phyloP scores from a whole-genome alignment of 1,284 basidiomycete species.

The Pseudozyma tsukubaensis region DNA sequence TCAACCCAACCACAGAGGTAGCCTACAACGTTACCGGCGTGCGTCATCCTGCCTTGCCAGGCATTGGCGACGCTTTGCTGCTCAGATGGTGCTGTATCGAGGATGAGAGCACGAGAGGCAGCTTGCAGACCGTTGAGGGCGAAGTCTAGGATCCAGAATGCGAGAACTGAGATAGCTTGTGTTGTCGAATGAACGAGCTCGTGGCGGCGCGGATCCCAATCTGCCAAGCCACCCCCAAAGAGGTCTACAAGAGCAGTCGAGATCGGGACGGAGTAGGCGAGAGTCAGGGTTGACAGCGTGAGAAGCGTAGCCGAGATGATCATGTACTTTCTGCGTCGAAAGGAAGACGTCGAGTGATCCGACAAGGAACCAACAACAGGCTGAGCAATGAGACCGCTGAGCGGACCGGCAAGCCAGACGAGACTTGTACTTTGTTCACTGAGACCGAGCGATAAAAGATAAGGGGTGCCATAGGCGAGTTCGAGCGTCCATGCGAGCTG shows the following conservation, averaged over 20 bases:
- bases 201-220: slow-evolving; percentile 84
- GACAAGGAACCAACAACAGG: slow-evolving; percentile 94
- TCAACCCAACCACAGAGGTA: slow-evolving; percentile 80
- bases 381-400: slow-evolving; percentile 92
- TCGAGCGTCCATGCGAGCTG: slow-evolving; percentile 93
- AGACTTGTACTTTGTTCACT: slow-evolving; percentile 90
- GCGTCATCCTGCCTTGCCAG: slow-evolving; percentile 84
- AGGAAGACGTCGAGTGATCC: slow-evolving; percentile 88
- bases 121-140: slow-evolving; percentile 91
- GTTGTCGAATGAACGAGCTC: slow-evolving; percentile 39
- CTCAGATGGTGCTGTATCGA: slow-evolving; percentile 86
- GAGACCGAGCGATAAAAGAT: slow-evolving; percentile 86
- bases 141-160: slow-evolving; percentile 94
- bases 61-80: slow-evolving; percentile 93
- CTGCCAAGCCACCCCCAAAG: slow-evolving; percentile 80
- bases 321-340: slow-evolving; percentile 86
- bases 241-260: slow-evolving; percentile 82
- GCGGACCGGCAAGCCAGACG: slow-evolving; percentile 95
- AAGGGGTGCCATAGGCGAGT: slow-evolving; percentile 85
- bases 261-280: slow-evolving; percentile 85
- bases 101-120: slow-evolving; percentile 86
- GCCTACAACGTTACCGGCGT: slow-evolving; percentile 61
- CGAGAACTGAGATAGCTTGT: slow-evolving; percentile 79
- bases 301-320: slow-evolving; percentile 80
- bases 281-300: slow-evolving; percentile 79